Evolutionary conservation across 2,329 filamentous ascomycete genomes (phyloP).

Genomic region (Fusarium sulawesiense): DNA sequence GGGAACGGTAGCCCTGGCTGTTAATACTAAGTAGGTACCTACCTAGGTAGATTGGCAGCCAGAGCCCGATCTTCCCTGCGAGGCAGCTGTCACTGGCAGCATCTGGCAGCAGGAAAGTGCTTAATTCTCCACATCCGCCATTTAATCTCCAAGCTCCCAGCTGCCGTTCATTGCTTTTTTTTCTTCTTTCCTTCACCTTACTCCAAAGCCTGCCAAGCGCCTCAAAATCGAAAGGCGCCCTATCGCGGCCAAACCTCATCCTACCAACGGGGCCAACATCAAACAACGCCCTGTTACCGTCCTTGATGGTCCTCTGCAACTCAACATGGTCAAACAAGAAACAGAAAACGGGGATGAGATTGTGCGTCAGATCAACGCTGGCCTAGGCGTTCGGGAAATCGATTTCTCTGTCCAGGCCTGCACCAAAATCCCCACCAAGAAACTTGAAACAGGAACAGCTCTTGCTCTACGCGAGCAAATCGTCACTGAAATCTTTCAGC

Average conservation of each 20-base stretch:
- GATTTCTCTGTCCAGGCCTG: background rate
- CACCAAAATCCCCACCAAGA: rapidly evolving
- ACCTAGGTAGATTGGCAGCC: too few relatives aligned
- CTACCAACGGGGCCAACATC: background rate
- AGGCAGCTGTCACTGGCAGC: background rate
- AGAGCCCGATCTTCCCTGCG: too few relatives aligned
- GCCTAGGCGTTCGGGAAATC: background rate
- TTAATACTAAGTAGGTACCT: too few relatives aligned
- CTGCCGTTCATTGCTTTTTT: too few relatives aligned
- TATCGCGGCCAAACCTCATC: too few relatives aligned
- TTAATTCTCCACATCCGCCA: background rate
- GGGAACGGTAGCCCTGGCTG: too few relatives aligned
- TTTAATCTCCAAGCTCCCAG: background rate
- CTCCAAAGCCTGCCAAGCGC: too few relatives aligned
- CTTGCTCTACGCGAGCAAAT: background rate
- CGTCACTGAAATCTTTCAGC: background rate
- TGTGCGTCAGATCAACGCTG: background rate
- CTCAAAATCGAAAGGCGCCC: too few relatives aligned
- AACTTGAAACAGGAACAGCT: rapidly evolving
- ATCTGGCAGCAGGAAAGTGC: background rate
- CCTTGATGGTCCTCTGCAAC: background rate
- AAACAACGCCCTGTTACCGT: background rate
- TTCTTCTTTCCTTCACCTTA: too few relatives aligned
- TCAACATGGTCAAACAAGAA: background rate
- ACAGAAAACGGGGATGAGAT: background rate